Evolutionary conservation across 495 filamentous ascomycete genomes (phyloP).

Genomic region (Aspergillus sparsus): DNA sequence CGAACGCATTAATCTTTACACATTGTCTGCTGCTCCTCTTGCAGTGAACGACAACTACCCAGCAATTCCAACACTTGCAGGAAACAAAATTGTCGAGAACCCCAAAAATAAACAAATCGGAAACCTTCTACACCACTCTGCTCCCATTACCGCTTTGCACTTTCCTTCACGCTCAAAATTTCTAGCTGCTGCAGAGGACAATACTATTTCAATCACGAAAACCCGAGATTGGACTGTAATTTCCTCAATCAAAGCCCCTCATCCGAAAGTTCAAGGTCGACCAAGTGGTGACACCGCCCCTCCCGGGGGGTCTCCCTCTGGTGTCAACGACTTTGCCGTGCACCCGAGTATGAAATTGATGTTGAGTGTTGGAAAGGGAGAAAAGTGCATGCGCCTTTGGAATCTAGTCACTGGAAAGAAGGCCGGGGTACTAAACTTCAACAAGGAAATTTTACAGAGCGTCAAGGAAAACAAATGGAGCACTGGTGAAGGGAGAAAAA

Average conservation of each 20-base stretch:
- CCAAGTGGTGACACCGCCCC: conserved; percentile 90
- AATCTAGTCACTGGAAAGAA: conserved; percentile 96
- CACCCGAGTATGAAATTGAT: conserved; percentile 96
- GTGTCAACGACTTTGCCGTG: conserved; percentile 91
- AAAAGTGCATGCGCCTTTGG: conserved; percentile 91
- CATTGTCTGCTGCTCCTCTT: conserved; percentile 71
- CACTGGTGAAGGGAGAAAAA: conserved; percentile 78
- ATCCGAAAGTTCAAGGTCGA: conserved; percentile 76
- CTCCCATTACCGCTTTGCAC: conserved; percentile 71
- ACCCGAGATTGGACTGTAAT: conserved; percentile 88
- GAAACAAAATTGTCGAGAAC: conserved; percentile 75
- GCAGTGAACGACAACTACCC: conserved; percentile 46
- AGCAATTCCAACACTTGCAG: conserved; percentile 59
- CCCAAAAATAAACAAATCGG: conserved; percentile 85
- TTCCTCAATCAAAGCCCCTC: conserved; percentile 86
- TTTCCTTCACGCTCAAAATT: conserved; percentile 91
- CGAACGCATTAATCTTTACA: conserved; percentile 93
- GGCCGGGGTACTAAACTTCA: conserved; percentile 86
- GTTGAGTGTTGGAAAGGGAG: conserved; percentile 84
- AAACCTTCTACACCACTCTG: conserved; percentile 79
- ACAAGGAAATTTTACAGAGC: conserved; percentile 61
- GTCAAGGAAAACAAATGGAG: conserved; percentile 75
- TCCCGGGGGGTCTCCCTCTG: conserved; percentile 78
- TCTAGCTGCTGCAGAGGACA: conserved; percentile 80
- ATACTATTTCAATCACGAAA: conserved; percentile 79